Evolutionary conservation across 768 basidiomycete species (phyloP).

Genomic region (Panaeolus papilionaceus): DNA sequence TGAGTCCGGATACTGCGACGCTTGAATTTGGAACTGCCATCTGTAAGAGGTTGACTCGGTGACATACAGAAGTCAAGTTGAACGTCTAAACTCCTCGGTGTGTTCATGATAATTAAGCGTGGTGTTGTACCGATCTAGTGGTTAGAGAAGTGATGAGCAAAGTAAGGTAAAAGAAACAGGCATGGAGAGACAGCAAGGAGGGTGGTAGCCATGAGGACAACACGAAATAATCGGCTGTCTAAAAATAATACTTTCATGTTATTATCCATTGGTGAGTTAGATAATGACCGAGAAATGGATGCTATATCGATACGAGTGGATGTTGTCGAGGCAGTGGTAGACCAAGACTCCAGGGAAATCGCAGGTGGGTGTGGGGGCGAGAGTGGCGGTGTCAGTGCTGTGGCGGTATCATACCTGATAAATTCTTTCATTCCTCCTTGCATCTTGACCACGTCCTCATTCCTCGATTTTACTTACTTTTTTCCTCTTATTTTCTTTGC

Average conservation of each 20-base stretch:
- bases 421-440: not conserved
- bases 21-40: not conserved
- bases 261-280: not conserved
- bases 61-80: not conserved
- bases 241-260: not conserved
- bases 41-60: too few relatives aligned
- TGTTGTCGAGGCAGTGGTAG: not conserved
- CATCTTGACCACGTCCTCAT: not conserved
- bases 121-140: not conserved
- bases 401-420: not conserved
- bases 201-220: not conserved
- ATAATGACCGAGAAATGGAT: not conserved
- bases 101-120: not conserved
- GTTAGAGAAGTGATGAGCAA: not conserved
- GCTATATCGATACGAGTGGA: not conserved
- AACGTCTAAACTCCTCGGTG: not conserved
- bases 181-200: too few relatives aligned
- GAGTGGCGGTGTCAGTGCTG: constrained; percentile 1
- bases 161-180: too few relatives aligned
- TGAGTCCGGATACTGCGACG: not conserved
- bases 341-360: too few relatives aligned
- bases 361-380: not conserved
- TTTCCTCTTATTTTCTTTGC: not conserved
- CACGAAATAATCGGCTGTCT: not conserved
- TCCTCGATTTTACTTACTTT: not conserved